phyloP scores from a whole-genome alignment of 768 basidiomycete genomes.

The Filobasidium floriforme region DNA sequence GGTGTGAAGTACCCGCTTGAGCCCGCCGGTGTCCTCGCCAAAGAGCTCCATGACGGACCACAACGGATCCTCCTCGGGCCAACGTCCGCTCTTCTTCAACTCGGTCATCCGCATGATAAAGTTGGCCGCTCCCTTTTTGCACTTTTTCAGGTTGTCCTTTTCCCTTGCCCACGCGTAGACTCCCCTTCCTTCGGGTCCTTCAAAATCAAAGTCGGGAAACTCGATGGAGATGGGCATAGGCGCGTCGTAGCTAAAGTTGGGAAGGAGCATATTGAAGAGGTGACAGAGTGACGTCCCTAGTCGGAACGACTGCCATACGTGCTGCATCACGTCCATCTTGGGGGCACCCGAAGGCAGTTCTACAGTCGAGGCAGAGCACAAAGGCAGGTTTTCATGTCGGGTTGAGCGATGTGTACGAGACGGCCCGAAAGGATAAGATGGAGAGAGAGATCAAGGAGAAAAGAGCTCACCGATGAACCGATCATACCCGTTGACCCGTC shows the following conservation, averaged over 20 bases:
- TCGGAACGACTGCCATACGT: conserved; percentile 89
- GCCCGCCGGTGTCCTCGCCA: conserved; percentile 77
- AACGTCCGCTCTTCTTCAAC: conserved; percentile 55
- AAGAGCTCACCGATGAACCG: conserved; percentile 35
- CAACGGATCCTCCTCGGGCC: conserved; percentile 58
- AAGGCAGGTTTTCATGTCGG: not conserved
- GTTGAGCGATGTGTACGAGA: not conserved
- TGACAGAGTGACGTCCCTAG: conserved; percentile 89
- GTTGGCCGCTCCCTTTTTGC: conserved; percentile 82
- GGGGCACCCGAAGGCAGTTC: conserved; percentile 35
- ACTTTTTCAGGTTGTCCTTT: conserved; percentile 65
- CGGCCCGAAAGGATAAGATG: not conserved
- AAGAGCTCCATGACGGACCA: conserved; percentile 89
- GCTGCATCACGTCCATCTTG: conserved; percentile 70
- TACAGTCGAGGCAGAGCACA: conserved; percentile 17
- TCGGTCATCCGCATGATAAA: conserved; percentile 82
- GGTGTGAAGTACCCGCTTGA: conserved; percentile 70
- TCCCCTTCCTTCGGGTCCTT: conserved; percentile 30
- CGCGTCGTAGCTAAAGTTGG: conserved; percentile 33
- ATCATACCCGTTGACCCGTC: conserved; percentile 37
- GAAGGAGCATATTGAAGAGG: conserved; percentile 78
- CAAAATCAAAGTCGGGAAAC: conserved; percentile 33
- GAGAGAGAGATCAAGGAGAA: not conserved
- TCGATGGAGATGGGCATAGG: conserved; percentile 33
- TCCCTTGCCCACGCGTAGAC: conserved; percentile 40